Evolutionary conservation across 345 rosid genomes (phyloP).

Genomic region (Nasturtium officinale): DNA sequence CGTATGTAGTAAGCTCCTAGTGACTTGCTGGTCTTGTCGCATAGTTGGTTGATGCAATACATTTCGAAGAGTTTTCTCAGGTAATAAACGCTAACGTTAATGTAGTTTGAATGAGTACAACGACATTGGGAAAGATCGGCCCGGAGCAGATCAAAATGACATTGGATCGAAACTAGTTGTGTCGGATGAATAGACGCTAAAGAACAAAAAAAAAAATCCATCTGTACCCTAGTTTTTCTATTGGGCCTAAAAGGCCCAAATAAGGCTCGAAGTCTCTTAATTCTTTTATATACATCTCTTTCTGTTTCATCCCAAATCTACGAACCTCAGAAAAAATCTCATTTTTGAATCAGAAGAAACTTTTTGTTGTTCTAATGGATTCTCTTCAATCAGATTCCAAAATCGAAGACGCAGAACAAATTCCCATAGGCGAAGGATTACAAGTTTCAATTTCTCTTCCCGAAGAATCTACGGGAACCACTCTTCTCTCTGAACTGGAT

Average conservation of each 20-base stretch:
- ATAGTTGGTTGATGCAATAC: too few species aligned
- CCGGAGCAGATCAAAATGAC: too few species aligned
- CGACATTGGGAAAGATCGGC: too few species aligned
- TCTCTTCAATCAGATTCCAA: conserved; percentile 49
- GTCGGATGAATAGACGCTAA: too few species aligned
- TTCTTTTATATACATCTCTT: background rate
- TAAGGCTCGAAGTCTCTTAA: background rate
- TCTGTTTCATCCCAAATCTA: background rate
- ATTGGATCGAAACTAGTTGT: too few species aligned
- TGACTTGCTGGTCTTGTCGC: too few species aligned
- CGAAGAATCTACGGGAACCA: background rate
- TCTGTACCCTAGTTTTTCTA: conserved; percentile 1
- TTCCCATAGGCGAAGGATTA: background rate
- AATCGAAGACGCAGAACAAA: conserved; percentile 23
- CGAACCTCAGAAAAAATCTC: background rate
- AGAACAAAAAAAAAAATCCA: too few species aligned
- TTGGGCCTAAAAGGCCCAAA: conserved; percentile 24
- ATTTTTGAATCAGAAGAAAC: conserved; percentile 4
- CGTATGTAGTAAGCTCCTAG: too few species aligned
- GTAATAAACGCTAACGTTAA: too few species aligned
- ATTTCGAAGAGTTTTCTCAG: too few species aligned
- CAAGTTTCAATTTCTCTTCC: conserved; percentile 6
- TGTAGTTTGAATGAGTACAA: too few species aligned
- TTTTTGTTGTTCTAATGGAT: conserved; percentile 48
- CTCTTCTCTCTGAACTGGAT: background rate